These are phyloP conservation scores for Athelia sp. DNA, from an alignment of 1,284 basidiomycete genomes.

Conservation along the genomic window DNA sequence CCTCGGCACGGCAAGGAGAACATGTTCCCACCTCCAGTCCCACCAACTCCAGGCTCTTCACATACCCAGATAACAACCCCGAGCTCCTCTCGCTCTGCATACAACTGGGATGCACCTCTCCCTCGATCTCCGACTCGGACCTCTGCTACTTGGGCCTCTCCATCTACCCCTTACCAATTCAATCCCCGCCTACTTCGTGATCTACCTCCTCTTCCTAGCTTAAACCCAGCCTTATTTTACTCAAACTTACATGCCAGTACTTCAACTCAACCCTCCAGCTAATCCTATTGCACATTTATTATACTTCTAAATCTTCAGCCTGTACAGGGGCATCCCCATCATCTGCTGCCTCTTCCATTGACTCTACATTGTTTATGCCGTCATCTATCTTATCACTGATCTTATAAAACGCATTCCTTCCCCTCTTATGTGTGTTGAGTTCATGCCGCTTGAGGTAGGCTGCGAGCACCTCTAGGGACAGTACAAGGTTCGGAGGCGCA, in stretches of 20 bases:
- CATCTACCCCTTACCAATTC: too few species aligned
- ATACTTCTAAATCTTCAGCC: not conserved
- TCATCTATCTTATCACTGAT: not conserved
- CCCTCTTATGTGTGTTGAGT: not conserved
- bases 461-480: slow-evolving; percentile 9
- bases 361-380: not conserved
- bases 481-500: slow-evolving; percentile 11
- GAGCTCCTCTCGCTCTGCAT: not conserved
- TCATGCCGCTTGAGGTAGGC: not conserved
- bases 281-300: too few species aligned
- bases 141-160: not conserved
- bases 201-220: too few species aligned
- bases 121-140: not conserved
- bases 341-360: not conserved
- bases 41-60: not conserved
- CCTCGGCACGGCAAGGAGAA: not conserved
- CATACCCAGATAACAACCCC: not conserved
- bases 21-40: not conserved
- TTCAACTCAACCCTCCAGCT: too few species aligned
- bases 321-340: not conserved
- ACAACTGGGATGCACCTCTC: not conserved
- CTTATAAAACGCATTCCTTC: not conserved
- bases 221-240: too few species aligned
- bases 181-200: too few species aligned
- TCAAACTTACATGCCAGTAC: too few species aligned